phyloP scores from a whole-genome alignment of 306 rosid genomes.

The Quercus variabilis region DNA sequence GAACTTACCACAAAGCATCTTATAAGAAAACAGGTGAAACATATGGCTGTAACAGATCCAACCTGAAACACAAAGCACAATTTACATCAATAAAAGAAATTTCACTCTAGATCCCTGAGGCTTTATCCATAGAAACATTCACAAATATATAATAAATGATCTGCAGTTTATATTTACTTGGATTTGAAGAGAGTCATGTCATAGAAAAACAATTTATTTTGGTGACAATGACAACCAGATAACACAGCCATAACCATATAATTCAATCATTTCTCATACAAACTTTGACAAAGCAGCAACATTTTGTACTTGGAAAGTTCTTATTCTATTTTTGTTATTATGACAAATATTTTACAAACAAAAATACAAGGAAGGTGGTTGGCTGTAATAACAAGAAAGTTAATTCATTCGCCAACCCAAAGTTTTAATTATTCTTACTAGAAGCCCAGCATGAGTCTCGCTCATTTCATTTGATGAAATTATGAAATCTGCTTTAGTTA shows the following conservation, averaged over 20 bases:
- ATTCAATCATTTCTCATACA: neutral
- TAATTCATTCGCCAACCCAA: too few relatives aligned
- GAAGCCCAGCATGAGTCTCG: neutral
- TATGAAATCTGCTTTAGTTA: neutral
- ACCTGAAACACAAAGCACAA: conserved; percentile 56
- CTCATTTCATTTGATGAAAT: neutral
- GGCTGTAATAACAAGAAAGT: neutral
- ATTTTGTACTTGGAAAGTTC: neutral
- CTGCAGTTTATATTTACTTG: neutral
- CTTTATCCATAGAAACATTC: neutral
- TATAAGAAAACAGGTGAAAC: conserved; percentile 90
- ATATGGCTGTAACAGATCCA: conserved; percentile 92
- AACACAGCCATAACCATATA: neutral
- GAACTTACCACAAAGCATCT: conserved; percentile 85
- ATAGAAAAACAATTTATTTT: neutral
- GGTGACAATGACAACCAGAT: neutral
- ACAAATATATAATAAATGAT: neutral
- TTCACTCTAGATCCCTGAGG: too few relatives aligned
- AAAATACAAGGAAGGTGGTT: too few relatives aligned
- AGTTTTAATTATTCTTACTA: neutral
- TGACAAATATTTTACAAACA: too few relatives aligned
- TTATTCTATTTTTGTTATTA: too few relatives aligned
- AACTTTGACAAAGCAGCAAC: neutral
- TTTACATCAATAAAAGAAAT: neutral
- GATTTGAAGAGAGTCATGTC: neutral